A percentile compares a stretch with the other conserved stretches of the same genome.
Conservation (phyloP, 2,329 filamentous ascomycete species). For the Aspergillus arachidicola region DNA sequence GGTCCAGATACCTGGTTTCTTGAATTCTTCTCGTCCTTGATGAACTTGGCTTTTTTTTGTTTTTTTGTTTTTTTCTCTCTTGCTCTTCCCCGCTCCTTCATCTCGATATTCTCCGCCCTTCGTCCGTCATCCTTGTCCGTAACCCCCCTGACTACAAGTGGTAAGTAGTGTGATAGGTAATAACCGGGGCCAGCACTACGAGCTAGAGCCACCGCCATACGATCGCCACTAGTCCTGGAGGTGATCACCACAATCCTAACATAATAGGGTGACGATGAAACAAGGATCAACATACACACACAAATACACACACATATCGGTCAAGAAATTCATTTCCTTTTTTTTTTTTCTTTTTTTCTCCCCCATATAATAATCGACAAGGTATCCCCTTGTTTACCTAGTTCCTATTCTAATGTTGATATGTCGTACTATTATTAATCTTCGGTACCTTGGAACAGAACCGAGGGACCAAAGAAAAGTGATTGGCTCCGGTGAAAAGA, state of each 20-base stretch:
- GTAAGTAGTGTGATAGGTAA: conserved; percentile 14
- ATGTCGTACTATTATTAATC: neutral
- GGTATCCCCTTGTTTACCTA: neutral
- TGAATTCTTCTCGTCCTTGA: neutral
- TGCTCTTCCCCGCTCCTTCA: neutral
- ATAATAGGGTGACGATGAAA: conserved; percentile 20
- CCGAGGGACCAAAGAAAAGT: neutral
- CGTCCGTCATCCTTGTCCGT: neutral
- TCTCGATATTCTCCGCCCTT: neutral
- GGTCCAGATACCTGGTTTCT: neutral
- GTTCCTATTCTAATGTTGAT: neutral
- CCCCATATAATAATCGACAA: no score
- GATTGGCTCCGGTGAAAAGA: neutral
- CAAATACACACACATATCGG: conserved; percentile 3
- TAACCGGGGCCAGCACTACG: conserved; percentile 10
- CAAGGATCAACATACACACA: conserved; percentile 14
- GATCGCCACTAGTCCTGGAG: conserved; percentile 26
- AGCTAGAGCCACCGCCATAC: conserved; percentile 12
- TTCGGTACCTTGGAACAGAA: neutral
- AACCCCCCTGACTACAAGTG: neutral
- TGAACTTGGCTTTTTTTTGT: neutral
- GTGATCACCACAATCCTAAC: conserved; percentile 23
- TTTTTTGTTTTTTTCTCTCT: neutral
- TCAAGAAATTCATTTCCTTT: neutral
- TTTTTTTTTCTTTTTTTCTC: neutral